Percentiles rank a stretch among this genome's conserved stretches.
phyloP scores from a whole-genome alignment of 2,329 filamentous ascomycete genomes.

The Cyphellophora europaea region DNA sequence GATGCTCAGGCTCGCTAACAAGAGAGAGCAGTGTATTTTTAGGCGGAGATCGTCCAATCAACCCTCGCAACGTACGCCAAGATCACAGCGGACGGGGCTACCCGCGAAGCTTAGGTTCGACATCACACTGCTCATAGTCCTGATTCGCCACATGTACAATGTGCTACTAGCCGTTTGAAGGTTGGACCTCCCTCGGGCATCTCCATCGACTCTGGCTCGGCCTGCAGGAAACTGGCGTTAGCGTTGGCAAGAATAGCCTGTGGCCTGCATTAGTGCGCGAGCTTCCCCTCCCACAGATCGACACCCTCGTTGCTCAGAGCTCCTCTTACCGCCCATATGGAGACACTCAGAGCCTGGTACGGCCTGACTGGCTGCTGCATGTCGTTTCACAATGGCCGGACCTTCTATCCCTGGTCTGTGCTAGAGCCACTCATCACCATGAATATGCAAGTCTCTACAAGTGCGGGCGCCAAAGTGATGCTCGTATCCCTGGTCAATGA shows the following conservation, averaged over 20 bases:
- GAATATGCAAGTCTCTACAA: background rate
- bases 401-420: background rate
- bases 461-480: background rate
- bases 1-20: no score
- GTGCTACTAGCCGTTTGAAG: no score
- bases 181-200: no score
- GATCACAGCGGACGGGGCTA: no score
- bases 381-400: background rate
- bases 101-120: no score
- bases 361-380: background rate
- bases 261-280: background rate
- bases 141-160: no score
- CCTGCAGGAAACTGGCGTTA: background rate
- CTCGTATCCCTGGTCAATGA: no score
- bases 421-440: background rate
- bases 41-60: no score
- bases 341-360: background rate
- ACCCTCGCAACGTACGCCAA: no score
- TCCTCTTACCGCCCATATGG: slow-evolving; percentile 3
- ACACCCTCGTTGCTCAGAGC: background rate
- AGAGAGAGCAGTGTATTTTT: no score
- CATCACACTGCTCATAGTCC: no score
- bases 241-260: background rate
- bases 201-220: slow-evolving; percentile 1
- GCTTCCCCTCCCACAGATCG: slow-evolving; percentile 1